phyloP scores from a whole-genome alignment of 73 alveolate species.

The Uronychia binucleata region DNA sequence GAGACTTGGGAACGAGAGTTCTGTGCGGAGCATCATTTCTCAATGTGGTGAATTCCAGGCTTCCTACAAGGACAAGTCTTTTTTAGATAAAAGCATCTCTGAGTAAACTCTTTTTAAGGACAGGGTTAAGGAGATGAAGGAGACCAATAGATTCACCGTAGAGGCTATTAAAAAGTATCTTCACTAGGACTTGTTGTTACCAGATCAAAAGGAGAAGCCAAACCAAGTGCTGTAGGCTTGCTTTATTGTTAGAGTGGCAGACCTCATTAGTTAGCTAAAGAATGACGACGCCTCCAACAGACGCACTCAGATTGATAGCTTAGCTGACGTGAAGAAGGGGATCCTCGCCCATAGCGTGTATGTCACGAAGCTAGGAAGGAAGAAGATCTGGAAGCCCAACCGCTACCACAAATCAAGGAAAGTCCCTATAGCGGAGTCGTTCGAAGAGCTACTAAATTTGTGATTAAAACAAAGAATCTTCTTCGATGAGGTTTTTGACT shows the following conservation, averaged over 20 bases:
- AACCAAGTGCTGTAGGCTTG: neutral
- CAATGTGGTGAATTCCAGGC: no score
- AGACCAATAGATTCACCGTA: no score
- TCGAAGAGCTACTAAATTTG: slow-evolving; percentile 15
- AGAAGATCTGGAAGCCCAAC: slow-evolving; percentile 38
- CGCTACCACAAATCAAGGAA: slow-evolving; percentile 7
- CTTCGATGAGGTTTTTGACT: neutral
- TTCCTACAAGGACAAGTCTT: no score
- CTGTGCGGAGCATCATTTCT: no score
- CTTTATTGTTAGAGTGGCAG: neutral
- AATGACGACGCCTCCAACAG: neutral
- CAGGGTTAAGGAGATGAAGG: neutral
- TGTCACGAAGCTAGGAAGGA: slow-evolving; percentile 28
- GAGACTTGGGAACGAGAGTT: no score
- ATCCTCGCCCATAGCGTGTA: neutral
- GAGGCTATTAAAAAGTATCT: no score
- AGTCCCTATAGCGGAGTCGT: slow-evolving; percentile 32
- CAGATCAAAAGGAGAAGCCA: neutral
- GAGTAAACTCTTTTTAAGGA: neutral
- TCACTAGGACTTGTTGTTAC: no score
- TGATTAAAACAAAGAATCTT: neutral
- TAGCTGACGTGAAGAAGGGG: neutral
- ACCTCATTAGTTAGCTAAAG: neutral
- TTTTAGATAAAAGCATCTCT: no score
- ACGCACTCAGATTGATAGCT: neutral